Evolutionary conservation across 768 basidiomycete species (phyloP).

Genomic region (Lentinula sp.): DNA sequence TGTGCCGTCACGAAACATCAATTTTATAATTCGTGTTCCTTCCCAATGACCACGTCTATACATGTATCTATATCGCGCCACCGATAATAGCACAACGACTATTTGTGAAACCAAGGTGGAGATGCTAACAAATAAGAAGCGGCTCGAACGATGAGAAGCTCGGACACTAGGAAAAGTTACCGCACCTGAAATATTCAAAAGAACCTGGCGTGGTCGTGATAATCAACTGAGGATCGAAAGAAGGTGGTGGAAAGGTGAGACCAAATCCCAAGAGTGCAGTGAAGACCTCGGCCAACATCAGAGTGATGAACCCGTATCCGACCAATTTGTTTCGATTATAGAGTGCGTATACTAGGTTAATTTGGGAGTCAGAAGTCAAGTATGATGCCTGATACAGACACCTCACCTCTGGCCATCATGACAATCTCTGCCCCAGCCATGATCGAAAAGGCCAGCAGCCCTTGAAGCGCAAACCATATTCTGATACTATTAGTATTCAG

Average conservation of each 20-base stretch:
- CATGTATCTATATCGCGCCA: slow-evolving; percentile 4
- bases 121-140: neutral
- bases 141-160: neutral
- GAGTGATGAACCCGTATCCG: slow-evolving; percentile 11
- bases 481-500: slow-evolving; percentile 2
- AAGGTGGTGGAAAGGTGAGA: slow-evolving; percentile 5
- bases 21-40: slow-evolving; percentile 5
- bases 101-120: slow-evolving; percentile 10
- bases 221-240: slow-evolving; percentile 5
- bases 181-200: slow-evolving; percentile 12
- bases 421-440: slow-evolving; percentile 21
- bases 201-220: slow-evolving; percentile 8
- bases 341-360: slow-evolving; percentile 21
- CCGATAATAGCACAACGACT: slow-evolving; percentile 7
- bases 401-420: slow-evolving; percentile 24
- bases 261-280: slow-evolving; percentile 4
- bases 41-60: neutral
- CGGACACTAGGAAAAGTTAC: neutral
- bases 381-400: neutral
- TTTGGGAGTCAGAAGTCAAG: neutral
- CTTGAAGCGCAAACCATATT: slow-evolving; percentile 15
- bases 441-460: slow-evolving; percentile 17
- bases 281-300: slow-evolving; percentile 13
- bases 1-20: slow-evolving; percentile 11
- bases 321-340: slow-evolving; percentile 19